Evolutionary conservation across 495 filamentous ascomycete species (phyloP).

Genomic region (Penicillium diatomitis): DNA sequence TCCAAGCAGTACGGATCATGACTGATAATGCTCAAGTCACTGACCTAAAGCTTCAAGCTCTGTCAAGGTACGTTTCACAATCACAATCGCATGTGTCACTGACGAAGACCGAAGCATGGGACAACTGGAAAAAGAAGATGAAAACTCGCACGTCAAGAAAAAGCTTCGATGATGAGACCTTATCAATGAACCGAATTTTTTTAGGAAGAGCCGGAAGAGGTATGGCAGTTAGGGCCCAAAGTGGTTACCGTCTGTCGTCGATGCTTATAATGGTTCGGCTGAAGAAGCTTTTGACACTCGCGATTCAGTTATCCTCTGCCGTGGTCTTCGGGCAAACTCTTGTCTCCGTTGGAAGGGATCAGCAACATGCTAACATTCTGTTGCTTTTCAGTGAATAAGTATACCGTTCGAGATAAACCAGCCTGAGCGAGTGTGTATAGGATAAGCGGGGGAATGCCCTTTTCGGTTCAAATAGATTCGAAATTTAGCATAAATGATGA

Average conservation of each 20-base stretch:
- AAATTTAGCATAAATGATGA: too few relatives aligned
- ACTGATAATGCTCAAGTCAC: too few relatives aligned
- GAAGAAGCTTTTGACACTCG: slow-evolving; percentile 22
- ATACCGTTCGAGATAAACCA: too few relatives aligned
- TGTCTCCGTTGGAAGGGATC: too few relatives aligned
- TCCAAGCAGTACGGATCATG: not conserved
- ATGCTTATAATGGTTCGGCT: slow-evolving; percentile 47
- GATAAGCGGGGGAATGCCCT: not conserved
- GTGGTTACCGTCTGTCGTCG: slow-evolving; percentile 29
- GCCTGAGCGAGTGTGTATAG: not conserved
- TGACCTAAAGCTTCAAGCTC: too few relatives aligned
- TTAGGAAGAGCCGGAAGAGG: slow-evolving; percentile 50
- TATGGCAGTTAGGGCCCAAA: slow-evolving; percentile 26
- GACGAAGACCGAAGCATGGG: slow-evolving; percentile 1
- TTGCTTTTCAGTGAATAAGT: too few relatives aligned
- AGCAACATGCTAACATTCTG: too few relatives aligned
- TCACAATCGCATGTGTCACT: not conserved
- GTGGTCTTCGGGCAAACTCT: too few relatives aligned
- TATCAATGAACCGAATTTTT: slow-evolving; percentile 34
- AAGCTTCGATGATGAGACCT: slow-evolving; percentile 36
- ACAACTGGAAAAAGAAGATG: slow-evolving; percentile 2
- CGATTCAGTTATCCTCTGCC: slow-evolving; percentile 6
- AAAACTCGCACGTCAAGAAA: slow-evolving; percentile 3
- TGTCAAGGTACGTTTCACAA: slow-evolving; percentile 4
- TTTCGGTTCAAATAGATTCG: too few relatives aligned